Base-by-base conservation (phyloP, 352 stramenopile species). In the Pythium aristosporum region DNA sequence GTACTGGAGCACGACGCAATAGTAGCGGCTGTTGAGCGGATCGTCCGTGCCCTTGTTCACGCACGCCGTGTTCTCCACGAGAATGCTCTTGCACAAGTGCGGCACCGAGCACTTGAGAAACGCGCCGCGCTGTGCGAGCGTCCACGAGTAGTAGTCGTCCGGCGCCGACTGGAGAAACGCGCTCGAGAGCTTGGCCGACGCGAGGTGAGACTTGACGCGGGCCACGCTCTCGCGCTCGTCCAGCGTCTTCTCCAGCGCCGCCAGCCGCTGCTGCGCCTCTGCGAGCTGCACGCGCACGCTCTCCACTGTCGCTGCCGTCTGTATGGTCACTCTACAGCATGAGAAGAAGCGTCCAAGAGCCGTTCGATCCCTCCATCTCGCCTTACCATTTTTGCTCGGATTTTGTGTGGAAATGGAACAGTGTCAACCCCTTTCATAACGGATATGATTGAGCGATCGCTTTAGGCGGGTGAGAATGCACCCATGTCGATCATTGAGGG, bases 31-130 rank as follows among this genome's bases (percentile, higher is more conserved):
- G 57, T 89, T 90, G 47, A 79, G 75, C 7, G 79, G 69, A 47
- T 92, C 79, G 34, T 87, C 73, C 1, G 77, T 65, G 21, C 75
- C 74, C 25, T 53, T 67, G 65, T 87, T 86, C 30, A 77, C 74
- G 63, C 79, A 94, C 57, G 84, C 75, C 51, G 84, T 87, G 71
- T 96, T 96, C 63, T 96, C 85, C 32, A 96, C 84, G 57, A 96
- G 83, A 61, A 96, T 96, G 62, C 83, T 95, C 72, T 96, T 96
- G 73, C 88, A 96, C 32, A 96, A 68, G 54, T 96, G 88, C 42
- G 77, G 71, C 25, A 82, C 71, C 13, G 67, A 61, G 62, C 84
- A 92, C 15, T 80, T 63, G 21, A 96, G 68, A 44, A 93, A 78
- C 41, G 71, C 61, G n/a, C 76, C 85, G 57, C 85, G 73, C 43